Base-by-base conservation (phyloP, 2,329 filamentous ascomycete genomes). In the Claviceps fusiformis region DNA sequence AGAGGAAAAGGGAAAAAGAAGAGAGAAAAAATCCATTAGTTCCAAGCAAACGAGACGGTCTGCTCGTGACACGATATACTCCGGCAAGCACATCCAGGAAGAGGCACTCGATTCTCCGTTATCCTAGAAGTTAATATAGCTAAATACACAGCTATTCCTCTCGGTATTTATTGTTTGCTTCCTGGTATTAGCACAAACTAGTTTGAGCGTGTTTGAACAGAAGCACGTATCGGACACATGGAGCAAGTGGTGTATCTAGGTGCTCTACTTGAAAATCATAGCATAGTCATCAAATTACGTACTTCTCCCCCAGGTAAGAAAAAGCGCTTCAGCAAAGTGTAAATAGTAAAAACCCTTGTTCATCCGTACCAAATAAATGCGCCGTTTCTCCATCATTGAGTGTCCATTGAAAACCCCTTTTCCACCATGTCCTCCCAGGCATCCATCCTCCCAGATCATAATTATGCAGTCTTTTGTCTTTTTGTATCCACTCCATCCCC, bases 401-500 rank as follows among this genome's bases (percentile, higher is more conserved):
- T 4, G 4, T n/a, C 24, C 7, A 48, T 27, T n/a, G n/a, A 45
- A 47, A n/a, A 35, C 41, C 43, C 24, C 24, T 24, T 37, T 15
- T 15, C 13, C 11, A 24, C 7, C 33, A 2, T 50, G 6, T 41
- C 17, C 17, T 7, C 39, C 24, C 33, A 39, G 7, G 15, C 2
- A 11, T 24, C 10, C 2, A 11, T 24, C 10, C 47, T 1, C 37
- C 37, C 37, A 13, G 37, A 2, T 39, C 37, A 15, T 54, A 15
- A 53, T 47, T 50, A 47, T n/a, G 48, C 54, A 27, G 44, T 72
- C 66, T 73, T 79, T 64, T 78, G 78, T 50, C 80, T 71, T 65
- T 82, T 82, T 2, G 70, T 65, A 54, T 81, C 79, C 10, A 69
- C 46, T 2, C 66, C 68, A 29, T 63, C 65, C 4, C 57, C 63